Conservation (phyloP, 805 yeast species). For the Lipomyces orientalis region DNA sequence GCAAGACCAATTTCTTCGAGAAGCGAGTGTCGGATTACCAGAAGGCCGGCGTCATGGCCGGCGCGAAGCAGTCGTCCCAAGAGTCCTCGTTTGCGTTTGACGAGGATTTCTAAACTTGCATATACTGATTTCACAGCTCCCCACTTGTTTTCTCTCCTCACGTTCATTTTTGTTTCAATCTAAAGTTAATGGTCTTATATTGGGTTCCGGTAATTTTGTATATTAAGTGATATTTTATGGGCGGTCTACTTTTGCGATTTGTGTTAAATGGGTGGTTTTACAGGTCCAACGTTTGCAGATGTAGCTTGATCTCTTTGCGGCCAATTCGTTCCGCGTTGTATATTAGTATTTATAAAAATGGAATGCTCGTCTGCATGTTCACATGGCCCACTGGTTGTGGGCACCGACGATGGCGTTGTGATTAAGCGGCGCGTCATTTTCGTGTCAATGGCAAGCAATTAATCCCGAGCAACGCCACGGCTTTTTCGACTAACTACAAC, state of each 20-base stretch:
- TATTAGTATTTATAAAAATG: neutral
- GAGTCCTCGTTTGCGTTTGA: constrained; percentile 74
- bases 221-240: neutral
- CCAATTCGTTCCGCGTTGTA: neutral
- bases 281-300: neutral
- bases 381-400: too few species aligned
- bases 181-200: neutral
- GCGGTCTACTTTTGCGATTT: neutral
- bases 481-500: too few species aligned
- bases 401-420: too few species aligned
- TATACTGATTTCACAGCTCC: neutral
- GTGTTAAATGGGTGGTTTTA: neutral
- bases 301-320: neutral
- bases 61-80: constrained; percentile 42
- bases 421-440: too few species aligned
- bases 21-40: constrained; percentile 98
- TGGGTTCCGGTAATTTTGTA: neutral
- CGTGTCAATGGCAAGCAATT: too few species aligned
- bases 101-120: constrained; percentile 77
- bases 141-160: neutral
- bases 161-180: neutral
- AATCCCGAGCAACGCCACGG: too few species aligned
- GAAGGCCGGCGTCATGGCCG: constrained; percentile 98
- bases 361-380: neutral
- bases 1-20: constrained; percentile 98